A percentile compares a stretch with the other conserved stretches of the same genome.
Evolutionary conservation across 176 grass and related monocot genomes (phyloP).

Genomic region (sorghum (Sorghum bicolor)): Sorghum_bicolor_NCBIv3 NC_012870.2:77122501-77123000

Average conservation of each 20-base stretch:
- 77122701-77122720: slow-evolving; percentile 1
- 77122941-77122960: slow-evolving; percentile 80
- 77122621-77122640: no score
- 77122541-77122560: neutral
- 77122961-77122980: slow-evolving; percentile 54
- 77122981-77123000: slow-evolving; percentile 59
- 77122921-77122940: slow-evolving; percentile 66
- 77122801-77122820: slow-evolving; percentile 55
- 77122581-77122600: neutral
- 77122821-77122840: slow-evolving; percentile 62
- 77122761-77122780: slow-evolving; percentile 51
- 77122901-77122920: slow-evolving; percentile 47
- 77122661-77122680: neutral
- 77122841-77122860: slow-evolving; percentile 56
- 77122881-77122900: slow-evolving; percentile 48
- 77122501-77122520: neutral
- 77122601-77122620: neutral
- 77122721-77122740: neutral
- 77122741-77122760: slow-evolving; percentile 1
- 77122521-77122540: neutral
- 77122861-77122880: slow-evolving; percentile 46
- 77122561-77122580: neutral
- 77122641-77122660: neutral
- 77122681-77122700: neutral
- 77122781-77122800: slow-evolving; percentile 69